Evolutionary conservation across 2,329 filamentous ascomycete species (phyloP).

Genomic region (Exophiala spinifera): DNA sequence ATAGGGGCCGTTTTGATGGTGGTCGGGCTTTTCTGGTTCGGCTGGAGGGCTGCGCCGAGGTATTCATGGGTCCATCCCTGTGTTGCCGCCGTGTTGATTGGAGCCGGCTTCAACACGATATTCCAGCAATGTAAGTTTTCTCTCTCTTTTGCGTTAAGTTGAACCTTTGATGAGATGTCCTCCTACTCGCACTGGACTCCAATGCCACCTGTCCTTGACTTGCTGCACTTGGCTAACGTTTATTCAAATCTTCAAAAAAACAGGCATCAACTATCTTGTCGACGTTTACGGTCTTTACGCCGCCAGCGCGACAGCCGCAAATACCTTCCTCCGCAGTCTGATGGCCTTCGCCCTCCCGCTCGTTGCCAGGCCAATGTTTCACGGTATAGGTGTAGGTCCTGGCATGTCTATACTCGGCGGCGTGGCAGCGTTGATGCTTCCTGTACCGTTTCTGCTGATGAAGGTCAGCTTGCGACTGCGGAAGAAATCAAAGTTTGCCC

Average conservation of each 20-base stretch:
- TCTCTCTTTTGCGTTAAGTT: no score
- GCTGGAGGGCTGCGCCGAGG: constrained; percentile 39
- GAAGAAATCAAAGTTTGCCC: constrained; percentile 45
- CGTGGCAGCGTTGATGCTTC: constrained; percentile 39
- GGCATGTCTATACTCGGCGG: constrained; percentile 43
- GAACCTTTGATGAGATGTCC: no score
- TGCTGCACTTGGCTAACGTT: neutral
- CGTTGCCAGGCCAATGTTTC: constrained; percentile 42
- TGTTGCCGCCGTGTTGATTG: constrained; percentile 41
- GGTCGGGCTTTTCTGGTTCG: constrained; percentile 45
- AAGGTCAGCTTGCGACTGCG: constrained; percentile 41
- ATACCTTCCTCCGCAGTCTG: constrained; percentile 42
- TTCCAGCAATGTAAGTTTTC: constrained; percentile 29
- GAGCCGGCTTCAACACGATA: constrained; percentile 37
- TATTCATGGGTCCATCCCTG: constrained; percentile 36
- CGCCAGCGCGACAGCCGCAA: constrained; percentile 42
- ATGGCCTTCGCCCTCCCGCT: constrained; percentile 40
- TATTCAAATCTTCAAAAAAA: no score
- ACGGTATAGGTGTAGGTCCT: constrained; percentile 41
- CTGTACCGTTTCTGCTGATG: constrained; percentile 48
- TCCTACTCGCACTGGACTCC: no score
- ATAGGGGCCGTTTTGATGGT: constrained; percentile 45
- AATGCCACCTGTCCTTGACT: no score
- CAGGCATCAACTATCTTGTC: constrained; percentile 47
- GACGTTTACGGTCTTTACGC: constrained; percentile 42